These are phyloP conservation scores for Cornus suecica DNA, from an alignment of 148 eudicot genomes.

Conservation along the genomic window DNA sequence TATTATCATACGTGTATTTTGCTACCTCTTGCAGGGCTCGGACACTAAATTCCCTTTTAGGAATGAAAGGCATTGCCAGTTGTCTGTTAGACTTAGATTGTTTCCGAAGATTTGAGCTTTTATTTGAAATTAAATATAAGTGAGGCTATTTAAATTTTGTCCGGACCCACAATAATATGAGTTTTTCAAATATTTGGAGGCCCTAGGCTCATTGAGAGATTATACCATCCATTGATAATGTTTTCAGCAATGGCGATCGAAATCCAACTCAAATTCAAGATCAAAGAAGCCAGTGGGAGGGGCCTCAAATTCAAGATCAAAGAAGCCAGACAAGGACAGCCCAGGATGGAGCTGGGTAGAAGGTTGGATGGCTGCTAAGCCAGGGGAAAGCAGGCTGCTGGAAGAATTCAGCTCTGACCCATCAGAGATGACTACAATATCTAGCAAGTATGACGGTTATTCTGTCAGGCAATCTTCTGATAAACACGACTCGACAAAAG, in stretches of 20 bases:
- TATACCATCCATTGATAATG: no score
- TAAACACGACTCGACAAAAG: conserved; percentile 25
- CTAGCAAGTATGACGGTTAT: conserved; percentile 27
- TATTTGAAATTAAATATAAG: no score
- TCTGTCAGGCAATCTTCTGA: conserved; percentile 34
- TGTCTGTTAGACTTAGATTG: no score
- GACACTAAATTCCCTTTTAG: no score
- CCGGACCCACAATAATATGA: no score
- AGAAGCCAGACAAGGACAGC: conserved; percentile 35
- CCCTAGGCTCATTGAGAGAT: no score
- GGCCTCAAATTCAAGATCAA: conserved; percentile 34
- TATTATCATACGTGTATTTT: no score
- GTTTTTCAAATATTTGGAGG: no score
- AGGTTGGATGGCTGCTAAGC: conserved; percentile 73
- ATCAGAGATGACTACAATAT: conserved; percentile 33
- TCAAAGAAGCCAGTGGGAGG: conserved; percentile 29
- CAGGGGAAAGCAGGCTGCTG: conserved; percentile 61
- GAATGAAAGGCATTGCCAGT: no score
- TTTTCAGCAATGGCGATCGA: conserved; percentile 53
- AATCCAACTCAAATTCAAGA: conserved; percentile 32
- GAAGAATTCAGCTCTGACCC: conserved; percentile 38
- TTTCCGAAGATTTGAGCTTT: no score
- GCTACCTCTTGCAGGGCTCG: no score
- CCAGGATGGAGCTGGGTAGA: conserved; percentile 68
- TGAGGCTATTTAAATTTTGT: no score